Evolutionary conservation across 345 rosid genomes (phyloP).

Genomic region (Moricandia arvensis): DNA sequence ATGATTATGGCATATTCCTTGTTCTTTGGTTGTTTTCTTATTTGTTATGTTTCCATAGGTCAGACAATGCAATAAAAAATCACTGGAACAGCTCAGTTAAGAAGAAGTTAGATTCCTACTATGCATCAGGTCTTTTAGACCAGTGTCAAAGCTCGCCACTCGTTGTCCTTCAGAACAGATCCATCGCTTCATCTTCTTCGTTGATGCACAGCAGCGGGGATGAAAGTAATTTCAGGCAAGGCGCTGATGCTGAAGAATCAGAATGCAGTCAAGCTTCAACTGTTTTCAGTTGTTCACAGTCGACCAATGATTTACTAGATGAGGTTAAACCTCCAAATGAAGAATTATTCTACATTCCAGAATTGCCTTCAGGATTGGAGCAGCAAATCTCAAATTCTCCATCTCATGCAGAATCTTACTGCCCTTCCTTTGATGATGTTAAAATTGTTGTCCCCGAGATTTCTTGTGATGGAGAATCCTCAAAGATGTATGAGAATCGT

Average conservation of each 20-base stretch:
- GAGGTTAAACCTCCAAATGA: constrained; percentile 43
- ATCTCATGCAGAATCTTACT: constrained; percentile 60
- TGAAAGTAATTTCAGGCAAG: constrained; percentile 54
- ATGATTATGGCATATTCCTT: background rate
- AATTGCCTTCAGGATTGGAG: constrained; percentile 46
- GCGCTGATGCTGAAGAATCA: constrained; percentile 67
- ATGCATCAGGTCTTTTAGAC: constrained; percentile 85
- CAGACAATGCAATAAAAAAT: constrained; percentile 97
- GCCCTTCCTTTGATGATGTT: constrained; percentile 52
- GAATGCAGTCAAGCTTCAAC: constrained; percentile 88
- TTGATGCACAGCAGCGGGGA: constrained; percentile 68
- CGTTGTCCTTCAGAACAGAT: constrained; percentile 52
- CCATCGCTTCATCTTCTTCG: constrained; percentile 59
- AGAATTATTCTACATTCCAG: constrained; percentile 47
- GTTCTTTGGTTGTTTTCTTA: constrained; percentile 14
- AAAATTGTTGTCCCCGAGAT: constrained; percentile 54
- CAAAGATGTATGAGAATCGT: constrained; percentile 47
- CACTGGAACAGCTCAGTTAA: constrained; percentile 99
- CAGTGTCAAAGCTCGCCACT: constrained; percentile 68
- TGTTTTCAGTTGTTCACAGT: constrained; percentile 58
- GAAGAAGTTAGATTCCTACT: constrained; percentile 91
- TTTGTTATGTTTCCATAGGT: constrained; percentile 58
- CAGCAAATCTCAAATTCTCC: constrained; percentile 59
- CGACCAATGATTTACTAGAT: constrained; percentile 58
- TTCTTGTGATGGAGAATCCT: constrained; percentile 55